A percentile compares a stretch with the other conserved stretches of the same genome.
These are phyloP conservation scores for Meyerozyma guilliermondii DNA, from an alignment of 1,139 yeast species.

Conservation along the genomic window DNA sequence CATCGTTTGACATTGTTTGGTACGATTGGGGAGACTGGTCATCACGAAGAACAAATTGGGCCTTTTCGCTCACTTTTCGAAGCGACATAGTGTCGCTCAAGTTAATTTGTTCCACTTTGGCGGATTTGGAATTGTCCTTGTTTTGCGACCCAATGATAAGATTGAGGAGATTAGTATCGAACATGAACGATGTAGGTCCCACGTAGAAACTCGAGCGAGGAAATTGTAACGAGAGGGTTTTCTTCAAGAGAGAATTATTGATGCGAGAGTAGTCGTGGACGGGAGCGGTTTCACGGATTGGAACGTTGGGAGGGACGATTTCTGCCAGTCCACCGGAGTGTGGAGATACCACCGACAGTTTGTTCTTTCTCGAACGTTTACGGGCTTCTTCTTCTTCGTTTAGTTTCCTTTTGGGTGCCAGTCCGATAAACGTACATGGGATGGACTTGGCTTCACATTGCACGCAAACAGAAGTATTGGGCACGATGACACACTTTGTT, in stretches of 20 bases:
- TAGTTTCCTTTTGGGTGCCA: conserved; percentile 28
- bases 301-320: conserved; percentile 46
- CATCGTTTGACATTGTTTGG: conserved; percentile 59
- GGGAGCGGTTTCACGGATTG: conserved; percentile 50
- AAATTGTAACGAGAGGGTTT: conserved; percentile 50
- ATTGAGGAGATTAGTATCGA: conserved; percentile 55
- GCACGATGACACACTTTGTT: conserved; percentile 58
- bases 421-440: conserved; percentile 51
- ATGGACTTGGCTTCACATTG: conserved; percentile 66
- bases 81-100: conserved; percentile 53
- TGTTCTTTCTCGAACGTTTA: conserved; percentile 7
- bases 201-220: conserved; percentile 75
- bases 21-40: conserved; percentile 65
- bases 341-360: conserved; percentile 5
- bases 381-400: conserved; percentile 15
- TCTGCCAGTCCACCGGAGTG: conserved; percentile 3
- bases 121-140: conserved; percentile 10
- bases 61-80: conserved; percentile 61
- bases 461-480: conserved; percentile 54
- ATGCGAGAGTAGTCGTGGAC: conserved; percentile 51
- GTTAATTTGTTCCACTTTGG: conserved; percentile 60
- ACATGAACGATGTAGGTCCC: conserved; percentile 66
- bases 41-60: conserved; percentile 65
- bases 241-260: conserved; percentile 41
- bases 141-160: conserved; percentile 44